phyloP scores from a whole-genome alignment of 2,329 filamentous ascomycete species.

The Alternaria brassicicola region DNA sequence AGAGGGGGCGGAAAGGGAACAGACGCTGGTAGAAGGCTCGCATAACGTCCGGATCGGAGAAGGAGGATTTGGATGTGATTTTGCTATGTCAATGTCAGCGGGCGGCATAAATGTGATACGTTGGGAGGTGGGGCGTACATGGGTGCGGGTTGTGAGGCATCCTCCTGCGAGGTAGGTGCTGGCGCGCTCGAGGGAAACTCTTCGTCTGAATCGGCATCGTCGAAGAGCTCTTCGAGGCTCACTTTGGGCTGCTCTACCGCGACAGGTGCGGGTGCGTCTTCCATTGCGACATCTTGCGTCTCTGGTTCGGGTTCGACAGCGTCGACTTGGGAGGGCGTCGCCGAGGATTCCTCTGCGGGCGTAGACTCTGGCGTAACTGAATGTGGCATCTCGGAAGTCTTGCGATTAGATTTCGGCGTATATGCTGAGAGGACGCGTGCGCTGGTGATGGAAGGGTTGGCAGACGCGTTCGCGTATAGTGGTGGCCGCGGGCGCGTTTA shows the following conservation, averaged over 20 bases:
- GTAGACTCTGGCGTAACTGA: conserved; percentile 50
- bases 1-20: conserved; percentile 92
- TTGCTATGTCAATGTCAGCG: conserved; percentile 34
- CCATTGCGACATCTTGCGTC: conserved; percentile 41
- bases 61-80: conserved; percentile 50
- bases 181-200: conserved; percentile 64
- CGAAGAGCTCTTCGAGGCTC: conserved; percentile 64
- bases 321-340: conserved; percentile 49
- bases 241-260: conserved; percentile 43
- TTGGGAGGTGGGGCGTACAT: conserved; percentile 41
- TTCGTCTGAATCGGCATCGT: conserved; percentile 62
- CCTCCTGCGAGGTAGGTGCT: conserved; percentile 52
- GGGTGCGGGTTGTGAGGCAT: conserved; percentile 46
- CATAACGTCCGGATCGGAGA: conserved; percentile 82
- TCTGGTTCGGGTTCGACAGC: conserved; percentile 35
- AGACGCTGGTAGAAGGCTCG: conserved; percentile 93
- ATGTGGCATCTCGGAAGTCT: conserved; percentile 52
- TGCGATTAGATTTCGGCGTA: conserved; percentile 3
- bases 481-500: conserved; percentile 28
- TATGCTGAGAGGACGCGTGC: neutral
- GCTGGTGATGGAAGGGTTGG: conserved; percentile 10
- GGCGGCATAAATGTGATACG: neutral
- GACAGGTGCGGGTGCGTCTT: conserved; percentile 35
- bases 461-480: conserved; percentile 25
- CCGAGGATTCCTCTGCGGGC: conserved; percentile 47